phyloP scores from a whole-genome alignment of 257 asterid genomes.

The Agastache rugosa region DNA sequence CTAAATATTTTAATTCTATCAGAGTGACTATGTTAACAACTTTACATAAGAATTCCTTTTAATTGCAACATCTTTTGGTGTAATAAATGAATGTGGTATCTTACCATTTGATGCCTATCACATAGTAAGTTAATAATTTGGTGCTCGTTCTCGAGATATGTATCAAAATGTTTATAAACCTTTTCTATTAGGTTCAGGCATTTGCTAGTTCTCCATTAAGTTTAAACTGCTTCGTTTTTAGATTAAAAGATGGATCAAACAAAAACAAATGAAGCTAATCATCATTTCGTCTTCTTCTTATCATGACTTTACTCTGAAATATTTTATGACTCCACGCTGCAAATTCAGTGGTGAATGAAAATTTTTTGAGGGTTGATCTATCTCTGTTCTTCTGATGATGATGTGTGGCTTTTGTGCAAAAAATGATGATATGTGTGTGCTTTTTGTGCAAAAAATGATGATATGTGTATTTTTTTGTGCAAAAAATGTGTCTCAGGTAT shows the following conservation, averaged over 20 bases:
- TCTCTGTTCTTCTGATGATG: constrained; percentile 28
- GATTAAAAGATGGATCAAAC: background rate
- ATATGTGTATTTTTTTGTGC: background rate
- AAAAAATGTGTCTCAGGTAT: constrained; percentile 59
- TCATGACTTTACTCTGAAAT: background rate
- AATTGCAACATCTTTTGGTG: background rate
- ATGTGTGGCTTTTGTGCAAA: background rate
- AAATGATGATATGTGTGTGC: background rate
- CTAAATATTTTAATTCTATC: background rate
- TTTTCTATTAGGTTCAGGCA: background rate
- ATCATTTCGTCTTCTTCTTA: constrained; percentile 1
- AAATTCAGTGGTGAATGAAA: background rate
- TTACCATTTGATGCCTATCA: background rate
- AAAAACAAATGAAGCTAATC: background rate
- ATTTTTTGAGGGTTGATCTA: background rate
- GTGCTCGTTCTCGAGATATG: background rate
- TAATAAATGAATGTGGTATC: background rate
- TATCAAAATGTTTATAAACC: too few relatives aligned
- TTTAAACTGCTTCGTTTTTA: background rate
- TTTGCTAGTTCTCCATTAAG: background rate
- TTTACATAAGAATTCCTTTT: background rate
- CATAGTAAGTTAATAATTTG: background rate
- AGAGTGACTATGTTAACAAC: background rate
- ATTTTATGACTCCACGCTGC: background rate
- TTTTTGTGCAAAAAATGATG: background rate